Conservation (phyloP, 306 rosid genomes). For the Albizia julibrissin region DNA sequence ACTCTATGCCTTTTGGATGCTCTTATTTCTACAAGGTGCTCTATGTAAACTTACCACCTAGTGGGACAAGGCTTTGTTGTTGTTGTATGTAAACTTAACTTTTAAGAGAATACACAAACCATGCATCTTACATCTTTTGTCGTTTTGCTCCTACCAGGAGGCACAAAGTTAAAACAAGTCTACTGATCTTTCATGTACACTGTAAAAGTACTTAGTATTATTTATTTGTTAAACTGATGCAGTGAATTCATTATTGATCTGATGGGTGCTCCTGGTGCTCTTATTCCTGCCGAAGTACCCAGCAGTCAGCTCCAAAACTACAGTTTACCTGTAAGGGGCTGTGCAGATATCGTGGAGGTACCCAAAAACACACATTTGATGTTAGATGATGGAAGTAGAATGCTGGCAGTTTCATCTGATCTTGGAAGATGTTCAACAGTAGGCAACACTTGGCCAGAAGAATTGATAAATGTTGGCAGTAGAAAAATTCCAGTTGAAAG, state of each 20-base stretch:
- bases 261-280: constrained; percentile 99
- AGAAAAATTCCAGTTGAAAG: constrained; percentile 47
- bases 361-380: constrained; percentile 43
- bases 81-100: constrained; percentile 4
- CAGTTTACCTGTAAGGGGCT: constrained; percentile 66
- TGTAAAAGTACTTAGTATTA: constrained; percentile 29
- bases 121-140: constrained; percentile 19
- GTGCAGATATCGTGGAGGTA: constrained; percentile 53
- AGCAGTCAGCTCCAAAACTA: constrained; percentile 73
- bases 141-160: constrained; percentile 23
- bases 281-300: constrained; percentile 93
- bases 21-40: constrained; percentile 25
- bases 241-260: constrained; percentile 96
- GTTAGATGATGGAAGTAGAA: constrained; percentile 47
- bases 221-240: constrained; percentile 51
- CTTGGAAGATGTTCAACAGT: constrained; percentile 39
- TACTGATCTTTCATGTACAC: constrained; percentile 21
- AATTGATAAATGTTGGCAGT: constrained; percentile 43
- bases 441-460: constrained; percentile 53
- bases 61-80: no score
- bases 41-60: neutral
- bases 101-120: constrained; percentile 4
- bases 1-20: constrained; percentile 24
- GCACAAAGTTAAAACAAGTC: constrained; percentile 11
- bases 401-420: constrained; percentile 41